Evolutionary conservation across 768 basidiomycete genomes (phyloP).

Genomic region (Mrakia blollopis): DNA sequence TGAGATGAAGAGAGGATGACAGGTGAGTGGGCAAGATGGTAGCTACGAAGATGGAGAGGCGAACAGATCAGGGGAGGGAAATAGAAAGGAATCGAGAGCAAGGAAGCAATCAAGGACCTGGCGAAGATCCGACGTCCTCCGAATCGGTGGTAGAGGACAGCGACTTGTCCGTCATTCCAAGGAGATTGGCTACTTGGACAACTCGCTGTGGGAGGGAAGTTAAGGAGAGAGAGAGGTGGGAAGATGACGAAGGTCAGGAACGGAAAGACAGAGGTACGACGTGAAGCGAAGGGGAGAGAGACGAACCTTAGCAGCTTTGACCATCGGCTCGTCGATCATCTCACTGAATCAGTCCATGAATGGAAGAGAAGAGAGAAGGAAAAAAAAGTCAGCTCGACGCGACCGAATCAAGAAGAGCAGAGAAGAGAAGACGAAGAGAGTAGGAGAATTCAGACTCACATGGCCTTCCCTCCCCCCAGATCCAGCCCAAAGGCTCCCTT

Average conservation of each 20-base stretch:
- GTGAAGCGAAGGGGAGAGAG: neutral
- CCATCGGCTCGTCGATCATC: slow-evolving; percentile 90
- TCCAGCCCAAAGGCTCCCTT: slow-evolving; percentile 71
- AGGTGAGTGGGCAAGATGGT: too few species aligned
- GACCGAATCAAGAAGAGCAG: neutral
- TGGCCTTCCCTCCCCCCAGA: slow-evolving; percentile 50
- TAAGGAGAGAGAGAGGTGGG: neutral
- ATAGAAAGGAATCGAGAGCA: too few species aligned
- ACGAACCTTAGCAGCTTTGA: slow-evolving; percentile 58
- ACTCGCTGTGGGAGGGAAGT: neutral
- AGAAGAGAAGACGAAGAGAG: neutral
- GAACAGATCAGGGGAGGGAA: too few species aligned
- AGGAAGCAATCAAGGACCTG: too few species aligned
- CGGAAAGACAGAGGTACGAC: neutral
- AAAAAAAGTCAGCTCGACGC: neutral
- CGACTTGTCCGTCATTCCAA: neutral
- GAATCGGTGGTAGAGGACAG: neutral
- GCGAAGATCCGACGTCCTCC: neutral
- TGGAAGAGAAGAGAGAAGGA: neutral
- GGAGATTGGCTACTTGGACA: slow-evolving; percentile 5
- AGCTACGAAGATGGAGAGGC: too few species aligned
- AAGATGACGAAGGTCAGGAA: neutral
- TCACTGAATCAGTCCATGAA: slow-evolving; percentile 40
- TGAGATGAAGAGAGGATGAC: too few species aligned
- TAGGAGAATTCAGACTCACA: neutral